Conservation (phyloP, 768 basidiomycete genomes). For the Boletellus sp. region DNA sequence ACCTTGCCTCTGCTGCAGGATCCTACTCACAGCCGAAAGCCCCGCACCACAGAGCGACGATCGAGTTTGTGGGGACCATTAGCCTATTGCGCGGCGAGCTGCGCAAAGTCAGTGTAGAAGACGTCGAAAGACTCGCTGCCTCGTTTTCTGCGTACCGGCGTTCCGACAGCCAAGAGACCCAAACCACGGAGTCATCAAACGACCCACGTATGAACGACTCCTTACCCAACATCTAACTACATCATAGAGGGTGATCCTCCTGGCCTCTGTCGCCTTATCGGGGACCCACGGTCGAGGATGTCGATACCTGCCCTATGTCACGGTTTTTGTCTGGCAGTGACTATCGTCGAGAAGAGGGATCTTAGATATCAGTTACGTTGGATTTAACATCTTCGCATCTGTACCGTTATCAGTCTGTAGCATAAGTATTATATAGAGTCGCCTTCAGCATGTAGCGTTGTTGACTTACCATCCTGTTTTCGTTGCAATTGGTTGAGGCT, state of each 20-base stretch:
- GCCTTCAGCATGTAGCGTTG: background rate
- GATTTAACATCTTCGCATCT: background rate
- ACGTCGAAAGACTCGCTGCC: conserved; percentile 13
- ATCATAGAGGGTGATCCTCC: too few species aligned
- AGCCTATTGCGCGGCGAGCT: background rate
- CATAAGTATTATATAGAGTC: background rate
- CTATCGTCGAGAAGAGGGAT: background rate
- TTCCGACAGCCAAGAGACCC: background rate
- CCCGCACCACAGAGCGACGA: background rate
- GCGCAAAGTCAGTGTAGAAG: conserved; percentile 9
- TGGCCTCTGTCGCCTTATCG: background rate
- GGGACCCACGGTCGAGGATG: background rate
- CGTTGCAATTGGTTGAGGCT: too few species aligned
- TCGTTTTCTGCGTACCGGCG: conserved; percentile 5
- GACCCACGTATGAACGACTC: too few species aligned
- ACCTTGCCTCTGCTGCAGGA: background rate
- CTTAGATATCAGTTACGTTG: background rate
- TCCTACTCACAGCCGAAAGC: background rate
- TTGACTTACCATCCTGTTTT: background rate
- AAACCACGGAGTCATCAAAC: too few species aligned
- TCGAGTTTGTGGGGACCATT: background rate
- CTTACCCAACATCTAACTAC: background rate
- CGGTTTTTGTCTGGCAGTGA: background rate
- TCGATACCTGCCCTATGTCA: background rate
- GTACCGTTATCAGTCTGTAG: background rate